Base-by-base conservation (phyloP, 768 basidiomycete species). In the Agrocybe pediades region DNA sequence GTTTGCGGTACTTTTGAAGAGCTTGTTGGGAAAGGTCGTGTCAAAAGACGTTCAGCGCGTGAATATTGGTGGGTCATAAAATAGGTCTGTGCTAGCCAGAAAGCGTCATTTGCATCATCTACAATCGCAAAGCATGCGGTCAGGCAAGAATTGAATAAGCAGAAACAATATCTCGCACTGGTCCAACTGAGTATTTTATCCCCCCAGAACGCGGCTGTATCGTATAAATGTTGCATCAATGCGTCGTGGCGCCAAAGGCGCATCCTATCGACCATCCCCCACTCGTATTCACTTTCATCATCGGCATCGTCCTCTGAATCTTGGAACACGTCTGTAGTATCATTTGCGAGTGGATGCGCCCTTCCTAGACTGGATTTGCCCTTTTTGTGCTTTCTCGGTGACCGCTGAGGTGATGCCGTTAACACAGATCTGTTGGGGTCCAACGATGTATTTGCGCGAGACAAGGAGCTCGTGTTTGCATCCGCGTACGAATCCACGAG, bases 41-140 rank as follows among this genome's bases (percentile, higher is more conserved):
- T 94, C 42, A 99, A 81, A 23, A 99, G 77, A 42, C 88, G 84
- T 68, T 98, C 94, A 9, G 97, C 95, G 43, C 95, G 90, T 7
- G 93, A 87, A 71, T 96, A 98, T 56, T 97, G 92, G 62, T 95
- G 87, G 2, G 90, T 95, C 77, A 95, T 89, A 69, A 98, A 99
- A 70, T 95, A 94, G 0, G 91, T 93, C 69, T 99, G 97, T 2
- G 97, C 95, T 19, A 99, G 84, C 97, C 97, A 99, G 71, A 99
- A 98, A 11, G 95, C 97, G 70, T 99, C 97, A 67, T 98, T 97
- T 25, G 95, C 88, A 64, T 98, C 93, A 57, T 87, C 96, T 57
- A 39, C 50, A 56, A 52, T 26, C 33, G 33, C n/a, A 17, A 53
- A 51, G 26, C 50, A 46, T 47, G 56, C 56, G 45, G 21, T 27